These are phyloP conservation scores for Bacidia rubella DNA, from an alignment of 495 filamentous ascomycete species.

Conservation along the genomic window DNA sequence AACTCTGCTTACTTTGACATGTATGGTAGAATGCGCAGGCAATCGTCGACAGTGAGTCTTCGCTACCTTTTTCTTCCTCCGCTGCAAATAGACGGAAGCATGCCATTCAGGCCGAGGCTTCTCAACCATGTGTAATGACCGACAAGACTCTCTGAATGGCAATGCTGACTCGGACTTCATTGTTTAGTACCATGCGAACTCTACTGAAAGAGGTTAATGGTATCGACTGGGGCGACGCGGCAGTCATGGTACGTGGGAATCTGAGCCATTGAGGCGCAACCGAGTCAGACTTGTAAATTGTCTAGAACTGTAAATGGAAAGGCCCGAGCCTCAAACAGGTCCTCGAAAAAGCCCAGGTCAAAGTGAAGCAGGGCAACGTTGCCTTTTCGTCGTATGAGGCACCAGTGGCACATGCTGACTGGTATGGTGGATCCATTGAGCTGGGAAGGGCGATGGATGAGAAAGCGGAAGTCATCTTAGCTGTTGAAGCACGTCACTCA, in stretches of 20 bases:
- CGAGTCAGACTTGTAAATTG: too few relatives aligned
- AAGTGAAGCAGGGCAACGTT: slow-evolving; percentile 27
- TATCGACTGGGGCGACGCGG: slow-evolving; percentile 50
- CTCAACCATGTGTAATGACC: too few relatives aligned
- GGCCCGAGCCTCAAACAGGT: slow-evolving; percentile 44
- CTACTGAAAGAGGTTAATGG: slow-evolving; percentile 45
- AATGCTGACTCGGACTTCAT: too few relatives aligned
- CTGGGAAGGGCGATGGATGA: slow-evolving; percentile 33
- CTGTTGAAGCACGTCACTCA: slow-evolving; percentile 30
- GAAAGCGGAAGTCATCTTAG: slow-evolving; percentile 38
- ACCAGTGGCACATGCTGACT: slow-evolving; percentile 38
- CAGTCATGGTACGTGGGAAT: too few relatives aligned
- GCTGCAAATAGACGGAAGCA: too few relatives aligned
- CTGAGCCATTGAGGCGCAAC: too few relatives aligned
- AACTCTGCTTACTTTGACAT: too few relatives aligned
- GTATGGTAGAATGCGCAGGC: slow-evolving; percentile 54
- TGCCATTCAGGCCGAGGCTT: too few relatives aligned
- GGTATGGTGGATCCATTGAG: slow-evolving; percentile 41
- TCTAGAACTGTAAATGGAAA: slow-evolving; percentile 44
- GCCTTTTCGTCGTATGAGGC: slow-evolving; percentile 40
- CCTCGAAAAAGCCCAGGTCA: slow-evolving; percentile 29
- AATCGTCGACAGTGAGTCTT: slow-evolving; percentile 47
- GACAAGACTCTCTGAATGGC: too few relatives aligned
- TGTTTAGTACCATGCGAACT: slow-evolving; percentile 52
- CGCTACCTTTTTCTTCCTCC: too few relatives aligned